Evolutionary conservation across 768 basidiomycete genomes (phyloP).

Genomic region (Coprinellus micaceus): DNA sequence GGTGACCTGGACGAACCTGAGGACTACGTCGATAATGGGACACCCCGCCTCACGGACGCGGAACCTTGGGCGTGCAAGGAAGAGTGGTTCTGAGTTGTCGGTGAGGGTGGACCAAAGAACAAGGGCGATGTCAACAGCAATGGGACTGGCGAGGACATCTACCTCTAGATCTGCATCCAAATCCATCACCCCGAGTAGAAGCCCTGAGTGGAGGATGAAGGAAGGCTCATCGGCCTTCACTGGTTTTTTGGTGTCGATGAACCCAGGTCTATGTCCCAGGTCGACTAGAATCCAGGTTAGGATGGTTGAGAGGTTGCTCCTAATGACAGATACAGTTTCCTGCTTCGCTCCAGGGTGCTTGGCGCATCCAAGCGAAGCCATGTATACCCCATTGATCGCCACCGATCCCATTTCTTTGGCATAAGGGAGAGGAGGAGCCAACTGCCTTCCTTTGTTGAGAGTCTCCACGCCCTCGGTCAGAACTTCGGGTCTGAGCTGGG

Average conservation of each 20-base stretch:
- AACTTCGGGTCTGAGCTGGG: background rate
- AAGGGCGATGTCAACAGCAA: background rate
- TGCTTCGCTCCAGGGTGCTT: background rate
- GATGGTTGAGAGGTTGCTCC: background rate
- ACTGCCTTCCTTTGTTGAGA: background rate
- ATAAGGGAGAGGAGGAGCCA: background rate
- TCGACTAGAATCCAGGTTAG: background rate
- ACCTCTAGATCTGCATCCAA: background rate
- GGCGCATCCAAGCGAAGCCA: background rate
- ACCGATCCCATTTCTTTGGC: background rate
- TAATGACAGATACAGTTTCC: background rate
- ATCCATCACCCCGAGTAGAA: background rate
- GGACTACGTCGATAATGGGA: background rate
- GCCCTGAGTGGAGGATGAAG: background rate
- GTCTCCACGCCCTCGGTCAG: background rate
- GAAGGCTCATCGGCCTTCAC: background rate
- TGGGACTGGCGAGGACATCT: background rate
- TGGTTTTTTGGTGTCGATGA: background rate
- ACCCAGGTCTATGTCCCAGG: background rate
- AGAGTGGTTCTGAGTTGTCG: background rate
- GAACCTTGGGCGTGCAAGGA: background rate
- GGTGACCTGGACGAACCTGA: background rate
- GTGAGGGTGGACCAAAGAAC: background rate
- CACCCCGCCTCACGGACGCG: background rate
- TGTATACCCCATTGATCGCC: background rate